A percentile compares a stretch with the other conserved stretches of the same genome.
Conservation (phyloP, 2,329 filamentous ascomycete genomes). For the Cytospora leucostoma region DNA sequence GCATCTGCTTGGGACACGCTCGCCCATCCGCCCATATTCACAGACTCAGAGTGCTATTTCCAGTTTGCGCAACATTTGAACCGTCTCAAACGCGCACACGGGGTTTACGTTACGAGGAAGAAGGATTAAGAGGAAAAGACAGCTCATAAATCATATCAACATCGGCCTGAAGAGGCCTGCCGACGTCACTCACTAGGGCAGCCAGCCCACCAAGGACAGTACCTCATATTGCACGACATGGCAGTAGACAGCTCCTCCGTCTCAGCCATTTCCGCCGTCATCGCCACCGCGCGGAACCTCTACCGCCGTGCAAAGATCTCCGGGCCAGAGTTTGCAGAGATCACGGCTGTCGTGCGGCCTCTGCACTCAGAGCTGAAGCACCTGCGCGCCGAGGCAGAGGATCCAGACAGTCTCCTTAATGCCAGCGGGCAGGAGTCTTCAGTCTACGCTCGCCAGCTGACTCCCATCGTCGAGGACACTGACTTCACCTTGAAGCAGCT, state of each 20-base stretch:
- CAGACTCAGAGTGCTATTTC: slow-evolving; percentile 10
- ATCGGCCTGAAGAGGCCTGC: slow-evolving; percentile 7
- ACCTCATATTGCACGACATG: slow-evolving; percentile 32
- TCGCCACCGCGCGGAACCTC: slow-evolving; percentile 56
- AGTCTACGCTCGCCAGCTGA: slow-evolving; percentile 52
- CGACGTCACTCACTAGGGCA: slow-evolving; percentile 7
- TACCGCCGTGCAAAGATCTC: slow-evolving; percentile 55
- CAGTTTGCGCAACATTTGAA: neutral
- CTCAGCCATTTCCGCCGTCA: slow-evolving; percentile 56
- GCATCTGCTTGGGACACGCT: neutral
- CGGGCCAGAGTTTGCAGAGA: slow-evolving; percentile 50
- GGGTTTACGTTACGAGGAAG: neutral
- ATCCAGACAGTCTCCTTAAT: slow-evolving; percentile 58
- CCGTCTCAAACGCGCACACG: neutral
- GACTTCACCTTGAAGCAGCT: slow-evolving; percentile 58
- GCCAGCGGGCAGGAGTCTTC: slow-evolving; percentile 36
- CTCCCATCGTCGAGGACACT: slow-evolving; percentile 55
- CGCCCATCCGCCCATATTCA: slow-evolving; percentile 13
- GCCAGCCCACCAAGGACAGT: slow-evolving; percentile 17
- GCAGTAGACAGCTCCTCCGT: slow-evolving; percentile 36
- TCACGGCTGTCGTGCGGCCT: slow-evolving; percentile 52
- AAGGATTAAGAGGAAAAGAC: neutral
- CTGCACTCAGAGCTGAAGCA: slow-evolving; percentile 60
- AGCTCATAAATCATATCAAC: neutral
- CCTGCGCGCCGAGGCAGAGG: slow-evolving; percentile 58